Evolutionary conservation across 352 stramenopile genomes (phyloP).

Genomic region (Plasmopara halstedii): DNA sequence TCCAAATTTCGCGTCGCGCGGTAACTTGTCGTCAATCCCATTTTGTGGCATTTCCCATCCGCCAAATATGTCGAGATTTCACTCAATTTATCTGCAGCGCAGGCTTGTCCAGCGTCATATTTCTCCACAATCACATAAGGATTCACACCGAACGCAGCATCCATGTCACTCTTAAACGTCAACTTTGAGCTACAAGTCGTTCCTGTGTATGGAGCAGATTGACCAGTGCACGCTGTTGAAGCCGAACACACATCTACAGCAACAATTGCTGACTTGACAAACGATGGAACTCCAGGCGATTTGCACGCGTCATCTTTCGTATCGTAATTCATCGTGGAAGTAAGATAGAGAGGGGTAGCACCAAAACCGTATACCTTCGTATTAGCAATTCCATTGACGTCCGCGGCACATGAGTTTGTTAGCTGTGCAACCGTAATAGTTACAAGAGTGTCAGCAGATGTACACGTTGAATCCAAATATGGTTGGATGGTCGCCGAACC

Average conservation of each 20-base stretch:
- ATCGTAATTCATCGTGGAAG: neutral
- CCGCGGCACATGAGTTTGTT: neutral
- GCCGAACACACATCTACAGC: neutral
- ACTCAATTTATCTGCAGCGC: neutral
- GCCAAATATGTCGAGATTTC: conserved; percentile 7
- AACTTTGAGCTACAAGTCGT: neutral
- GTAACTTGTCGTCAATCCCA: neutral
- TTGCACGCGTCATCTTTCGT: neutral
- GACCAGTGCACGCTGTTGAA: neutral
- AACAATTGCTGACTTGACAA: neutral
- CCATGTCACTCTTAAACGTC: conserved; percentile 1
- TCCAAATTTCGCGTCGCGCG: neutral
- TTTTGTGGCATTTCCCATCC: conserved; percentile 12
- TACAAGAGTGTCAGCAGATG: neutral
- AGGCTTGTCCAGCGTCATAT: neutral
- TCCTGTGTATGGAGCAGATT: neutral
- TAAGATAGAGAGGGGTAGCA: neutral
- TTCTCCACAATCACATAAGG: conserved; percentile 6
- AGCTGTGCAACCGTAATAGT: neutral
- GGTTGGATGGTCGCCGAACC: neutral
- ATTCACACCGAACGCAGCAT: neutral
- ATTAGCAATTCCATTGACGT: neutral
- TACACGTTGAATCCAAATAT: neutral
- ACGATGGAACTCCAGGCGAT: neutral
- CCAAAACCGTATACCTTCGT: conserved; percentile 7